Evolutionary conservation across 2,329 filamentous ascomycete species (phyloP).

Genomic region (Diaporthe citriasiana): DNA sequence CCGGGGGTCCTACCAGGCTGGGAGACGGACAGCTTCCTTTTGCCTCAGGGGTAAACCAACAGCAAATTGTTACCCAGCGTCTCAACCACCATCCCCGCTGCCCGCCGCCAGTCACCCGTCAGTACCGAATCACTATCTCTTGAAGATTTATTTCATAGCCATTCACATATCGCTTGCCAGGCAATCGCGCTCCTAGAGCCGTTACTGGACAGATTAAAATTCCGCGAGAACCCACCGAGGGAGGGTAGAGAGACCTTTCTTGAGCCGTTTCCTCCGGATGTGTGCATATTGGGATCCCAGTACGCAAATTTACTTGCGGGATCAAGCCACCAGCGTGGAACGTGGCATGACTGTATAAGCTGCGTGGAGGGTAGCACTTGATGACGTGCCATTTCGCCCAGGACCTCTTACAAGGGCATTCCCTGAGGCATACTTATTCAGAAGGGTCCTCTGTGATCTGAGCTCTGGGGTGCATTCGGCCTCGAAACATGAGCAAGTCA

Average conservation of each 20-base stretch:
- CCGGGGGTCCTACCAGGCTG: neutral
- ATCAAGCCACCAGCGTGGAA: slow-evolving; percentile 23
- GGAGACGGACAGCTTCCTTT: slow-evolving; percentile 8
- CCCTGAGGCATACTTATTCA: neutral
- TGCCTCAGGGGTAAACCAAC: slow-evolving; percentile 31
- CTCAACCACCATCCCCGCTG: slow-evolving; percentile 44
- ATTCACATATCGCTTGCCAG: neutral
- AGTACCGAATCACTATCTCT: no score
- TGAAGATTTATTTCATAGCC: neutral
- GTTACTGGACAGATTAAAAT: neutral
- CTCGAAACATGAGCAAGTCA: neutral
- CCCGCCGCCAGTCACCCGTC: neutral
- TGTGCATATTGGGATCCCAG: neutral
- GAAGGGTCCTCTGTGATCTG: neutral
- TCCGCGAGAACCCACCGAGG: no score
- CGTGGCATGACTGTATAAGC: slow-evolving; percentile 26
- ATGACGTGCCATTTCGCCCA: slow-evolving; percentile 28
- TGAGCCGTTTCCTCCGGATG: neutral
- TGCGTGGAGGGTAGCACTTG: slow-evolving; percentile 23
- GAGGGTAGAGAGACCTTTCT: neutral
- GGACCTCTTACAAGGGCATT: slow-evolving; percentile 3
- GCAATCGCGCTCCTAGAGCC: neutral
- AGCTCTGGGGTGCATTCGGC: neutral
- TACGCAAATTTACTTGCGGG: neutral
- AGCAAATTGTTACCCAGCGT: neutral